Evolutionary conservation across 2,329 filamentous ascomycete species (phyloP).

Genomic region (Penicillium psychrosexuale): DNA sequence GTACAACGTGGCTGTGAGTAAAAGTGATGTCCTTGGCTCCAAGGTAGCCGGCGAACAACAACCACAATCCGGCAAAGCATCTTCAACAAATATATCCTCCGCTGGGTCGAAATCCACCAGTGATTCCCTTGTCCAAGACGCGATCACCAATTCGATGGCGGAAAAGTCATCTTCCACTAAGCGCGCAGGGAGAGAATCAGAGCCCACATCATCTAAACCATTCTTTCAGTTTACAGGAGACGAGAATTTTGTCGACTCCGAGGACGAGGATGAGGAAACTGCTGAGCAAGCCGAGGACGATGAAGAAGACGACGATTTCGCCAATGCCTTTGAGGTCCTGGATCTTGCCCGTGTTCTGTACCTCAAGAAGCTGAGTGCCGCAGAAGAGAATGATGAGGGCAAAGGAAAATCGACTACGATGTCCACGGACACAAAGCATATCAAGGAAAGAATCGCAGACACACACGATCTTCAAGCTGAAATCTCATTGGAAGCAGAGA

Average conservation of each 20-base stretch:
- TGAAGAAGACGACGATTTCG: conserved; percentile 63
- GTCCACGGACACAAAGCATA: conserved; percentile 50
- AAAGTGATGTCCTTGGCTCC: conserved; percentile 89
- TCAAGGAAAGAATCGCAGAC: conserved; percentile 85
- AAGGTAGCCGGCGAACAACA: conserved; percentile 62
- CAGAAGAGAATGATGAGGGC: conserved; percentile 42
- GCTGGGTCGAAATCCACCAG: conserved; percentile 16
- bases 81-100: conserved; percentile 39
- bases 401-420: conserved; percentile 49
- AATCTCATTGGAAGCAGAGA: conserved; percentile 95
- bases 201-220: conserved; percentile 49
- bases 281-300: conserved; percentile 49
- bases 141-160: conserved; percentile 24
- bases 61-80: conserved; percentile 52
- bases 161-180: conserved; percentile 16
- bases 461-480: conserved; percentile 92
- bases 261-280: conserved; percentile 51
- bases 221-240: conserved; percentile 92
- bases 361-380: conserved; percentile 53
- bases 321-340: conserved; percentile 61
- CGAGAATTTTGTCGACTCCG: conserved; percentile 84
- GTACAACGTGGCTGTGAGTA: conserved; percentile 89
- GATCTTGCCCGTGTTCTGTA: conserved; percentile 61
- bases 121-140: conserved; percentile 26
- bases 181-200: conserved; percentile 10